Conservation (phyloP, 768 basidiomycete species). For the Exsudoporus frostii region DNA sequence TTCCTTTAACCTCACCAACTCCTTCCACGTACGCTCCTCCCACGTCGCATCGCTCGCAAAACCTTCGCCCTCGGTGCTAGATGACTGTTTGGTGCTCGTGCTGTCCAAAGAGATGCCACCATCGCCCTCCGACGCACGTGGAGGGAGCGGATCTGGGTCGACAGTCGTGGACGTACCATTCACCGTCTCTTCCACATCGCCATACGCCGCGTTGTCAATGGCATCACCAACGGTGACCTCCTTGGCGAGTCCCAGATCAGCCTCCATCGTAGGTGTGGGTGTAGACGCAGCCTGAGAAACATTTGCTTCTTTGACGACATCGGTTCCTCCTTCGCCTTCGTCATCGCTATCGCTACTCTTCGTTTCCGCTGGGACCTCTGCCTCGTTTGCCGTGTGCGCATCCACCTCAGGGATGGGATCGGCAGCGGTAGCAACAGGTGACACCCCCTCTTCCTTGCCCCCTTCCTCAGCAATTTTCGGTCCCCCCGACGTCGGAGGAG, state of each 20-base stretch:
- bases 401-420: neutral
- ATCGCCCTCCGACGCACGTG: neutral
- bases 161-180: neutral
- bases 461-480: neutral
- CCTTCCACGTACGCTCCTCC: constrained; percentile 87
- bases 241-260: neutral
- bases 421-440: neutral
- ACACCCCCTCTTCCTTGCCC: constrained; percentile 3
- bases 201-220: neutral
- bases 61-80: constrained; percentile 31
- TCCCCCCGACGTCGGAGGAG: constrained; percentile 12
- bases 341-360: neutral
- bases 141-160: neutral
- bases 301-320: neutral
- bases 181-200: neutral
- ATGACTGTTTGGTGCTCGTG: constrained; percentile 23
- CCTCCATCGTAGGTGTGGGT: neutral
- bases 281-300: neutral
- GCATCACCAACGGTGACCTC: neutral
- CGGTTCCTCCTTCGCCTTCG: neutral
- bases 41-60: constrained; percentile 70
- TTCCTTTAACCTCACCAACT: constrained; percentile 67
- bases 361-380: neutral
- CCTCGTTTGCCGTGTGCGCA: neutral
- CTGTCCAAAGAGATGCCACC: constrained; percentile 19